Percentiles rank a stretch among this genome's conserved stretches.
Evolutionary conservation across 2,329 filamentous ascomycete species (phyloP).

Genomic region (Zalaria obscura): DNA sequence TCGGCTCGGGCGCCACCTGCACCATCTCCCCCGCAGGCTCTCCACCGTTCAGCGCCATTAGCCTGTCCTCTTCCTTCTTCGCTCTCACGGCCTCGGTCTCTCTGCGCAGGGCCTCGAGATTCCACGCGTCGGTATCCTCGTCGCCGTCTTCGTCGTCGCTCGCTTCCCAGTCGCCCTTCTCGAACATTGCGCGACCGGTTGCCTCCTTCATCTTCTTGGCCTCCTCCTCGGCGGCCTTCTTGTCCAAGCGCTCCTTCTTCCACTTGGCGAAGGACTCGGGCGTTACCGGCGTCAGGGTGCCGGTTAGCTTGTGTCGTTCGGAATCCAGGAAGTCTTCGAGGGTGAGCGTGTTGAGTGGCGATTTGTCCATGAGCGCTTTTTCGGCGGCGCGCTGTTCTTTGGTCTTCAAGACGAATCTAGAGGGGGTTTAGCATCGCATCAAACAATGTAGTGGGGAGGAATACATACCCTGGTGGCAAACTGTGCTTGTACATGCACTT

Average conservation of each 20-base stretch:
- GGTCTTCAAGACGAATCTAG: conserved; percentile 88
- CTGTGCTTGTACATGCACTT: conserved; percentile 99
- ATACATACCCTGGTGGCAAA: conserved; percentile 75
- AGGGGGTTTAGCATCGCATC: background rate
- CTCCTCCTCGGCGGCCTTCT: conserved; percentile 91
- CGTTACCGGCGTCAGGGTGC: conserved; percentile 83
- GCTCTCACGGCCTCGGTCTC: conserved; percentile 70
- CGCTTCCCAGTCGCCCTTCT: conserved; percentile 81
- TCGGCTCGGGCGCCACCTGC: conserved; percentile 3
- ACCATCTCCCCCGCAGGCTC: conserved; percentile 3
- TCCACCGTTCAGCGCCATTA: conserved; percentile 16
- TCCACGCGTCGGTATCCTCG: conserved; percentile 58
- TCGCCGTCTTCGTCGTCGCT: conserved; percentile 50
- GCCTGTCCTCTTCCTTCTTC: conserved; percentile 63
- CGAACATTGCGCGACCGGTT: conserved; percentile 87
- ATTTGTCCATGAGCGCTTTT: conserved; percentile 92
- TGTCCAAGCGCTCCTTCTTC: conserved; percentile 88
- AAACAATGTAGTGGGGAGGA: conserved; percentile 1
- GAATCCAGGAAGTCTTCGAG: conserved; percentile 95
- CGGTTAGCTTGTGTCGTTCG: conserved; percentile 88
- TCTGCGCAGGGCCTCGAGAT: conserved; percentile 64
- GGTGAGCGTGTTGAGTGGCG: conserved; percentile 82
- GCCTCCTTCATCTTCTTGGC: conserved; percentile 86
- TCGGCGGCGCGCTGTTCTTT: conserved; percentile 93
- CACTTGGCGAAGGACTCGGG: conserved; percentile 87